Evolutionary conservation across 179 eudicot species (phyloP).

Genomic region (Silene vulgaris): DNA sequence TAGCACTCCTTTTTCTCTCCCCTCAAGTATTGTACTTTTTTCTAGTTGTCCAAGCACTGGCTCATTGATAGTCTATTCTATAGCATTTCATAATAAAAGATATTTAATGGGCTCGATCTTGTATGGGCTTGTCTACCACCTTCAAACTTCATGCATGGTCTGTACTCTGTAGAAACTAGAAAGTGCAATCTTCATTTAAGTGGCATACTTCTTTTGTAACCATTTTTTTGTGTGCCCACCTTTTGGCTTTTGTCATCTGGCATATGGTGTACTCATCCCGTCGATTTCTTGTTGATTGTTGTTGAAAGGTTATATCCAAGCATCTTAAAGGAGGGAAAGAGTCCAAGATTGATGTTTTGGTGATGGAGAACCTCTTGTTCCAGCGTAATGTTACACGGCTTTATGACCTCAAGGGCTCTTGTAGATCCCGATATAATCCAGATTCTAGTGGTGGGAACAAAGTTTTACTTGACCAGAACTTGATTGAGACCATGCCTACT

Average conservation of each 20-base stretch:
- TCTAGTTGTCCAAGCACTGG: background rate
- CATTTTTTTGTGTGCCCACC: background rate
- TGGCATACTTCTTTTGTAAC: background rate
- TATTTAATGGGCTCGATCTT: background rate
- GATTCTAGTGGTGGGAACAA: constrained; percentile 77
- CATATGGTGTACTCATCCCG: constrained; percentile 9
- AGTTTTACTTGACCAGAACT: constrained; percentile 82
- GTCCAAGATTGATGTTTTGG: constrained; percentile 72
- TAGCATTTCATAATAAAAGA: background rate
- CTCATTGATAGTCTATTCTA: background rate
- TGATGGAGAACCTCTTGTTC: constrained; percentile 86
- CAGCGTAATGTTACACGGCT: constrained; percentile 57
- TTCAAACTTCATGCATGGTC: background rate
- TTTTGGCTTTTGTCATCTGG: background rate
- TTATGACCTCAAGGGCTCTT: constrained; percentile 85
- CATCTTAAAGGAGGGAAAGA: constrained; percentile 84
- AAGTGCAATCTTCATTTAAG: background rate
- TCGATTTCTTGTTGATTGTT: constrained; percentile 11
- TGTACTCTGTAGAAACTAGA: background rate
- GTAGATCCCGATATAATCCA: constrained; percentile 74
- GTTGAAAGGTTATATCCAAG: constrained; percentile 57
- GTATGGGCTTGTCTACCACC: background rate
- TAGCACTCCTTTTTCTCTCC: background rate
- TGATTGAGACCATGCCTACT: constrained; percentile 82
- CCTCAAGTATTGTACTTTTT: background rate